Conservation (phyloP, 208 protist genomes). For the Phytomonas francai region DNA sequence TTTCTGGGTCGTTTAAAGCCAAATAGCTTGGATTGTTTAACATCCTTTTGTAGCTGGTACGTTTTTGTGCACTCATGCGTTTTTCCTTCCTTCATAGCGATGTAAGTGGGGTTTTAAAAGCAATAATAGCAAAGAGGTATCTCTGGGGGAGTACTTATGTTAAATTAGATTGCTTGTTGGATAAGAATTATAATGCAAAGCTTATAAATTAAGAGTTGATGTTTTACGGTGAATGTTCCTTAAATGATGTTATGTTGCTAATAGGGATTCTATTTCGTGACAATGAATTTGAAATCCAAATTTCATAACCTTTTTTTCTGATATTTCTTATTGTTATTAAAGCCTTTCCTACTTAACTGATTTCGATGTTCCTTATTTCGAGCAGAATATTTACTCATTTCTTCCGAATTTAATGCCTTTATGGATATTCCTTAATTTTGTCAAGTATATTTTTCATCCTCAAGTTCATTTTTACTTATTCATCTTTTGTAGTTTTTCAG, state of each 20-base stretch:
- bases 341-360: background rate
- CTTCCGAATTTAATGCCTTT: background rate
- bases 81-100: background rate
- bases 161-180: conserved; percentile 1
- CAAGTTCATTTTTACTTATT: conserved; percentile 14
- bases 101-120: background rate
- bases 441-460: background rate
- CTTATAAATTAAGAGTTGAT: background rate
- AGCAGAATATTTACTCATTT: background rate
- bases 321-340: conserved; percentile 8
- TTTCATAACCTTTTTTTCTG: conserved; percentile 6
- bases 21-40: background rate
- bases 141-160: background rate
- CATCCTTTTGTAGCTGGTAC: background rate
- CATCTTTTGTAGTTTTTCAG: conserved; percentile 6
- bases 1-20: background rate
- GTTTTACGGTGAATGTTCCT: background rate
- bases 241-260: background rate
- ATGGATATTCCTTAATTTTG: background rate
- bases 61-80: background rate
- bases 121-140: background rate
- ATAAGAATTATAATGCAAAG: background rate
- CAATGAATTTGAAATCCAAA: conserved; percentile 7
- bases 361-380: conserved; percentile 6
- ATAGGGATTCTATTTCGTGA: background rate